Evolutionary conservation across 2,329 filamentous ascomycete species (phyloP), one percentile per base, ranked within the genome.

Genomic region (Myriosclerotinia duriaeana): DNA sequence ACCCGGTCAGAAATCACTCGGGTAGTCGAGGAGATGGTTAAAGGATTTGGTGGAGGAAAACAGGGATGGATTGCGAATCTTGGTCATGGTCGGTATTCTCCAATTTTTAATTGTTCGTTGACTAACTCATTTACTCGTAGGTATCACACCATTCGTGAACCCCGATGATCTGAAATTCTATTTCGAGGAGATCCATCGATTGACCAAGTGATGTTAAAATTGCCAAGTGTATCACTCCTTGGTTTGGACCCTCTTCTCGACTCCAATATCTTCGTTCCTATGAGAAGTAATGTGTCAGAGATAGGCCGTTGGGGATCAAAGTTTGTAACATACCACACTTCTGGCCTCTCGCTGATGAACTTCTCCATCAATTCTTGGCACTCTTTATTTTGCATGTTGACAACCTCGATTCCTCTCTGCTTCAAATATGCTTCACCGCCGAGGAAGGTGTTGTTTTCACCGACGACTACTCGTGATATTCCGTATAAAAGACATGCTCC

Each of bases 51-150:
- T 77, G 80, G 80, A 6, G 87, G 88, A 69, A 94, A 93, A 79
- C 88, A 93, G 78, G 92, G 94, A 52, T 99, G 95, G 94, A 98
- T 99, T 73, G 92, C 91, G 58, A 99, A 99, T 77, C 84, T 99
- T 69, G 95, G 95, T 11, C 95, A 99, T 77, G 95, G 95, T 91
- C 84, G 75, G 87, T 78, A 17, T n/a, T 17, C 8, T 63, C 46
- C 30, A 61, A 46, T 26, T 53, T 55, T 61, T n/a, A 5, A 64
- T 22, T 65, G 55, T 68, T 26, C 69, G 17, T 34, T 53, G 26
- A 58, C 70, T 74, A 71, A 74, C 74, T 38, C 30, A 17, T 20
- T 38, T 38, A 50, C 36, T 46, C 68, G 67, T 66, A 95, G 92
- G 92, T 69, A 93, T 99, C 70, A 99, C 95, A 42, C 95, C 95